Evolutionary conservation across 1,284 basidiomycete genomes (phyloP), one percentile per base, ranked within the genome.

Genomic region (Cryptococcus sp.): DNA sequence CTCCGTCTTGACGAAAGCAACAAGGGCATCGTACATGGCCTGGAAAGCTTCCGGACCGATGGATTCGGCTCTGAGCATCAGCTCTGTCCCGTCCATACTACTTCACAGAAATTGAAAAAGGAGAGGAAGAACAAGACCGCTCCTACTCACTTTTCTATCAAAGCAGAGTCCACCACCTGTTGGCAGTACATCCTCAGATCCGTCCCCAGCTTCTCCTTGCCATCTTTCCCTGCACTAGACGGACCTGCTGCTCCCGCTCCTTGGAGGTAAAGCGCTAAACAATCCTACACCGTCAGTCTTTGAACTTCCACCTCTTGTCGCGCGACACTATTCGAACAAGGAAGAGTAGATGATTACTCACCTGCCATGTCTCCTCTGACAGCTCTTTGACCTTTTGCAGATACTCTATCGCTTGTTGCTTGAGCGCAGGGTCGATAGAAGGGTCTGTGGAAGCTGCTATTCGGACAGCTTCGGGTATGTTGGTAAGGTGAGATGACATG

Each of bases 301-400:
- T n/a, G 2, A 28, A 34, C 7, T 23, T 34, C 33, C 16, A 16
- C 37, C 21, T 2, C 7, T 11, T 18, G 43, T 45, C 28, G 36
- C 33, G 45, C 42, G 38, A 43, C 26, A 26, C n/a, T n/a, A n/a
- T n/a, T n/a, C n/a, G n/a, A n/a, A n/a, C n/a, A n/a, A n/a, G n/a
- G n/a, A n/a, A n/a, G n/a, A n/a, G n/a, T n/a, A n/a, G n/a, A n/a
- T n/a, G n/a, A n/a, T n/a, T n/a, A 57, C 72, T 51, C 47, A 72
- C 72, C 65, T 73, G 70, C 72, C 72, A 74, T 24, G 72, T 74
- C 57, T 73, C 70, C 41, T 72, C 68, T 43, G 64, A 67, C 19
- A 68, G 55, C 43, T 68, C 60, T 45, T 60, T 69, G 59, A 74
- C 72, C 52, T 74, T 68, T 21, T 55, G 57, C 23, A 74, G 59